Evolutionary conservation across 1,284 basidiomycete species (phyloP).

Genomic region (Marasmius fiardii): DNA sequence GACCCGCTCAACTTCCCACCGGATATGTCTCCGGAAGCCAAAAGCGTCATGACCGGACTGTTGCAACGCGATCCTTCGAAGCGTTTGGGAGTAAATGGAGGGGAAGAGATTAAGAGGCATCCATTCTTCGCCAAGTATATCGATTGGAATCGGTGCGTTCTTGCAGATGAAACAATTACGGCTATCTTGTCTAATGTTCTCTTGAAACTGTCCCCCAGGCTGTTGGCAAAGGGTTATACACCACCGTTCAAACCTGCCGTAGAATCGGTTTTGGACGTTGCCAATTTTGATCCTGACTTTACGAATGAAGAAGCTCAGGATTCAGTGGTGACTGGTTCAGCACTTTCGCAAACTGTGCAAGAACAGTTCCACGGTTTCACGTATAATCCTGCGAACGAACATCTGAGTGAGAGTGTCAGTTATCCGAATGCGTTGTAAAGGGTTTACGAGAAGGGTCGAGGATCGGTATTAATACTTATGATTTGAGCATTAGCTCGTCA

Average conservation of each 20-base stretch:
- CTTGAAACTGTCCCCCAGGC: conserved; percentile 32
- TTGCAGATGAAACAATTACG: background rate
- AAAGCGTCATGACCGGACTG: conserved; percentile 84
- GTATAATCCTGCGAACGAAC: conserved; percentile 78
- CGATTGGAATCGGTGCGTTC: conserved; percentile 75
- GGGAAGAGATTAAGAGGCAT: conserved; percentile 95
- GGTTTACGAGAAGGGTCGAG: background rate
- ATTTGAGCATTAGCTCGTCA: background rate
- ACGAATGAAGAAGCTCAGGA: conserved; percentile 91
- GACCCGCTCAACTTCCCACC: conserved; percentile 94
- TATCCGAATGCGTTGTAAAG: conserved; percentile 42
- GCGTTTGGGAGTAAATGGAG: conserved; percentile 88
- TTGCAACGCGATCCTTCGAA: conserved; percentile 87
- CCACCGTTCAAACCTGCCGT: conserved; percentile 99
- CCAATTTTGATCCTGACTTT: conserved; percentile 95
- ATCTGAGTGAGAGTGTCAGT: conserved; percentile 74
- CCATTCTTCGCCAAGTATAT: conserved; percentile 95
- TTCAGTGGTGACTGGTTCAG: conserved; percentile 91
- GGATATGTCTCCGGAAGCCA: conserved; percentile 88
- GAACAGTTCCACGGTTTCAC: conserved; percentile 91
- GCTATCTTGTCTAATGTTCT: background rate
- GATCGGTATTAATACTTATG: background rate
- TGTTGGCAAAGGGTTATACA: conserved; percentile 94
- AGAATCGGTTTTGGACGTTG: conserved; percentile 81
- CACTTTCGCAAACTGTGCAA: conserved; percentile 90